Evolutionary conservation across 345 rosid genomes (phyloP).

Genomic region (Capsella bursapastoris): DNA sequence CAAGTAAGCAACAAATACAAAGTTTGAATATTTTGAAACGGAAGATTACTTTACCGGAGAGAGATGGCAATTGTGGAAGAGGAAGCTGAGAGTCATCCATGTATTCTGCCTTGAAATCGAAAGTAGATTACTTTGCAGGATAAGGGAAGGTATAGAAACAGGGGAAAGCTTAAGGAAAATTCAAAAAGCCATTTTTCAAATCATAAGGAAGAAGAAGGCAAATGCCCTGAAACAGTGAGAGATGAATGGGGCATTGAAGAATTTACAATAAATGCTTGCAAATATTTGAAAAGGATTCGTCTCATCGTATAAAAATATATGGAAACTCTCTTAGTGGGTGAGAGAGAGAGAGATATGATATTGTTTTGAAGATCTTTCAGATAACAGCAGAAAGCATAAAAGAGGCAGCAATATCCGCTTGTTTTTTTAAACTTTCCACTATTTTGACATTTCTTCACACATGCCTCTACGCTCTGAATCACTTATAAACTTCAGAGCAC

Average conservation of each 20-base stretch:
- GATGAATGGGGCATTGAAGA: neutral
- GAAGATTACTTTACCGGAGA: conserved; percentile 23
- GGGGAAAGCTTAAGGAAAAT: neutral
- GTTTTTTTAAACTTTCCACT: neutral
- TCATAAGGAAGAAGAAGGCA: neutral
- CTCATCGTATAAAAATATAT: neutral
- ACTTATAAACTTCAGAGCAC: too few relatives aligned
- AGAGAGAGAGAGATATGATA: neutral
- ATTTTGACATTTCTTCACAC: neutral
- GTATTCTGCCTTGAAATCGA: neutral
- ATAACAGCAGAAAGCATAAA: conserved; percentile 5
- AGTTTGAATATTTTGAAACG: neutral
- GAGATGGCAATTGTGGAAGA: conserved; percentile 30
- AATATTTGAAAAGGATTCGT: neutral
- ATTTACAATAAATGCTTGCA: neutral
- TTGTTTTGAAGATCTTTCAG: neutral
- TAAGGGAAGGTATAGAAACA: neutral
- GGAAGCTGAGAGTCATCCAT: conserved; percentile 33
- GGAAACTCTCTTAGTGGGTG: neutral
- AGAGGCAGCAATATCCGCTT: conserved; percentile 3
- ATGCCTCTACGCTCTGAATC: neutral
- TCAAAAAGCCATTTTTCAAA: neutral
- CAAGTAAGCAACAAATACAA: neutral
- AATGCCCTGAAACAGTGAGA: conserved; percentile 4
- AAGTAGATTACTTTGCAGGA: neutral